A percentile compares a stretch with the other conserved stretches of the same genome.
Conservation (phyloP, 2,329 filamentous ascomycete genomes). For the Arthrobotrys sphaeroides region DNA sequence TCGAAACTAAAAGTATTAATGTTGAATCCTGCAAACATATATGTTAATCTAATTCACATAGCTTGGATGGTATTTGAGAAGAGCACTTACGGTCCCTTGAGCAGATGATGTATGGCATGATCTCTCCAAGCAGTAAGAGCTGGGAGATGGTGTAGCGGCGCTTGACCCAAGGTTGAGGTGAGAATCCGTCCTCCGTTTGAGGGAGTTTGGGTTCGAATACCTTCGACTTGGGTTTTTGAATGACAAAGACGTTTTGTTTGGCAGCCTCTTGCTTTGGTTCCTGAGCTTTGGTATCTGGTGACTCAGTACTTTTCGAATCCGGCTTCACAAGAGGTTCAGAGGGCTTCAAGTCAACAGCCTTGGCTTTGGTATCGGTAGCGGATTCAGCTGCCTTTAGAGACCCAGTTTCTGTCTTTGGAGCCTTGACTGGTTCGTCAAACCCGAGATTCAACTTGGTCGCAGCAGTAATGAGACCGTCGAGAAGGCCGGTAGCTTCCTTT, state of each 20-base stretch:
- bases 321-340: not conserved
- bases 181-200: constrained; percentile 45
- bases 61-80: not conserved
- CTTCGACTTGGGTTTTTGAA: constrained; percentile 30
- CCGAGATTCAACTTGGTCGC: constrained; percentile 2
- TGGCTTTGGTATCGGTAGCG: not conserved
- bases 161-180: constrained; percentile 47
- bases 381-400: not conserved
- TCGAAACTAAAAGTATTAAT: constrained; percentile 44
- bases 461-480: not conserved
- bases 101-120: constrained; percentile 46
- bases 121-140: constrained; percentile 44
- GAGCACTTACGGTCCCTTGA: constrained; percentile 43
- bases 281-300: not conserved
- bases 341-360: not conserved
- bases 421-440: not conserved
- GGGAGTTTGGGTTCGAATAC: constrained; percentile 23
- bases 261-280: not conserved
- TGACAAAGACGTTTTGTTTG: constrained; percentile 10
- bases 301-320: not conserved
- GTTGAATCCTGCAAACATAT: constrained; percentile 30
- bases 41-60: not conserved
- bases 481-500: not conserved
- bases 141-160: constrained; percentile 49
- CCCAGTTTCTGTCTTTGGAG: not conserved